Conservation (phyloP, 2,329 filamentous ascomycete genomes). For the Sporothrix phasma region DNA sequence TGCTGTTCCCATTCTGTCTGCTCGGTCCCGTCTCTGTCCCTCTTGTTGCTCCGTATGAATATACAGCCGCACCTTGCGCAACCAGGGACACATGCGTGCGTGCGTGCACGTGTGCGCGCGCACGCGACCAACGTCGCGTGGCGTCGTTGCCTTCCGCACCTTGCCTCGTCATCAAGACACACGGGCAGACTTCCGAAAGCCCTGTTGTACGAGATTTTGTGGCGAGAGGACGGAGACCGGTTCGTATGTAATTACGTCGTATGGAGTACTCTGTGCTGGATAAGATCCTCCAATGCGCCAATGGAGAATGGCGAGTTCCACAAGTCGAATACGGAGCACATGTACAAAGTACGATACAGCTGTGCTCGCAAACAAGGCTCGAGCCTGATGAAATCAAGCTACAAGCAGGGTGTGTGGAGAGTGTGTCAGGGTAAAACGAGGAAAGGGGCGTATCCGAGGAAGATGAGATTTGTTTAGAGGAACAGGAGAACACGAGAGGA, state of each 20-base stretch:
- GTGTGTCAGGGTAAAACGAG: slow-evolving; percentile 9
- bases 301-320: not conserved
- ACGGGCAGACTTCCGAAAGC: not conserved
- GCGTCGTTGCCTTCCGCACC: not conserved
- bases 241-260: no score
- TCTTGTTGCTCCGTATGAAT: not conserved
- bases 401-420: slow-evolving; percentile 7
- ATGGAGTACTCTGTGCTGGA: no score
- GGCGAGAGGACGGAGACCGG: no score
- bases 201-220: not conserved
- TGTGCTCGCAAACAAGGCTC: not conserved
- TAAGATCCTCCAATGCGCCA: not conserved
- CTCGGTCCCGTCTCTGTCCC: not conserved
- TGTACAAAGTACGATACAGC: not conserved
- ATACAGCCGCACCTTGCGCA: slow-evolving; percentile 9
- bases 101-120: not conserved
- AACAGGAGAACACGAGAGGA: not conserved
- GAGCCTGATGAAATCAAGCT: not conserved
- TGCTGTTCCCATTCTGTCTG: not conserved
- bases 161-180: not conserved
- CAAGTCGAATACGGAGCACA: not conserved
- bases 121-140: not conserved
- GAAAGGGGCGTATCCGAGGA: slow-evolving; percentile 1
- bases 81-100: not conserved
- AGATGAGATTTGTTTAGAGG: not conserved